Evolutionary conservation across 2,329 filamentous ascomycete genomes (phyloP), one percentile per base, ranked within the genome.

Genomic region (Fusarium clavum): DNA sequence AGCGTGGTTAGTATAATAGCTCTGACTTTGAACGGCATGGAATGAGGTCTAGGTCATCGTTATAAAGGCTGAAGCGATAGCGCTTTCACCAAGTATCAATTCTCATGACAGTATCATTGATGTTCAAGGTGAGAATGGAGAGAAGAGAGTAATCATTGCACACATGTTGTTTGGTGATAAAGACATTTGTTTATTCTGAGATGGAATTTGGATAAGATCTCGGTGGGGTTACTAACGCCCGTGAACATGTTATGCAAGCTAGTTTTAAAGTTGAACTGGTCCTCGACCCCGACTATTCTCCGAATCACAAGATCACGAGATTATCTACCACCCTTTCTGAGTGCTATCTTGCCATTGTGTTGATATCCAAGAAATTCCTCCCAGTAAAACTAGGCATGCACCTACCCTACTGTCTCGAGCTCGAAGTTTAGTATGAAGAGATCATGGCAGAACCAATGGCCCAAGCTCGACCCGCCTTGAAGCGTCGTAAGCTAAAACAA

Each of bases 401-500:
- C 5, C 13, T 27, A 38, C 34, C 34, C 9, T 14, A 16, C 32
- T 8, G n/a, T 29, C 34, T 52, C 25, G 5, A 51, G 22, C 32
- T 24, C 16, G 16, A 40, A 27, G 22, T 18, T 52, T 10, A 7
- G 10, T 11, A n/a, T n/a, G 34, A 18, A 25, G 32, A 52, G 32
- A 24, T 57, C n/a, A 47, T 40, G 32, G 16, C 20, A 49, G 29
- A 47, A 25, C 48, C 2, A 40, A 55, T 25, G 54, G 54, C 20
- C 44, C 24, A 51, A 48, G 41, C 30, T 56, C 13, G 54, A 57
- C 40, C 61, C 30, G 30, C 38, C 41, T 20, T 2, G 5, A 24
- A 64, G 53, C 61, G 52, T 64, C 61, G 61, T 60, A 58, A 65
- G 62, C 62, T 41, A 47, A 40, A 16, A 30, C 20, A 40, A 30